Evolutionary conservation across 176 grass and related monocot genomes (phyloP).

Genomic region (Oryza coarctata): DNA sequence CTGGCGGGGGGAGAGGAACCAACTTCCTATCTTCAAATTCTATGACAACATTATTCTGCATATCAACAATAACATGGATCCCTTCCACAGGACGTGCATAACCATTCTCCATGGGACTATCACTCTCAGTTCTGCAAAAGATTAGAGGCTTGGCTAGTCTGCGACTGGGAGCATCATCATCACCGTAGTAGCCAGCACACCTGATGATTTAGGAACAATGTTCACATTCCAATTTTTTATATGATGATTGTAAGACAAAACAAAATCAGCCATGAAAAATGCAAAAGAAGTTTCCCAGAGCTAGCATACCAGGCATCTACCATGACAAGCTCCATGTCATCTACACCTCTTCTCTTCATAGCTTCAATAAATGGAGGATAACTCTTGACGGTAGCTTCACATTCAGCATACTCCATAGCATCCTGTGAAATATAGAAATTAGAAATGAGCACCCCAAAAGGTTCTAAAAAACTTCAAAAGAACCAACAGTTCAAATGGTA

Average conservation of each 20-base stretch:
- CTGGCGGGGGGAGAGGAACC: constrained; percentile 83
- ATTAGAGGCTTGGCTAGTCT: constrained; percentile 95
- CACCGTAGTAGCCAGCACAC: constrained; percentile 87
- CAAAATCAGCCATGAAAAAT: background rate
- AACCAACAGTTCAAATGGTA: background rate
- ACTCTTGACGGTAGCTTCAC: constrained; percentile 92
- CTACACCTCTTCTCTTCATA: constrained; percentile 98
- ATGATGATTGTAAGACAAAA: background rate
- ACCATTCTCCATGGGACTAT: constrained; percentile 97
- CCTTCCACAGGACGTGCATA: constrained; percentile 99
- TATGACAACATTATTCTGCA: constrained; percentile 85
- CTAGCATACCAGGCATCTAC: constrained; percentile 92
- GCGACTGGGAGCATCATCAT: constrained; percentile 84
- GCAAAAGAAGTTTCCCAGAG: background rate
- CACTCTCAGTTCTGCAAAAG: constrained; percentile 98
- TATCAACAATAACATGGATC: constrained; percentile 87
- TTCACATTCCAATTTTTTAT: constrained; percentile 7
- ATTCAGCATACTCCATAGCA: constrained; percentile 98
- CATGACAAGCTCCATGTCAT: constrained; percentile 99
- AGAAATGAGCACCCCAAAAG: background rate
- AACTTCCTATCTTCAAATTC: constrained; percentile 98
- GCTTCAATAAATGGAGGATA: constrained; percentile 96
- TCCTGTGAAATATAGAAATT: constrained; percentile 62
- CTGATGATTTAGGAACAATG: constrained; percentile 36
- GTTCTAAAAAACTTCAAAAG: constrained; percentile 1